These are phyloP conservation scores for Nemania sp. DNA, from an alignment of 2,329 filamentous ascomycete species.

Conservation along the genomic window DNA sequence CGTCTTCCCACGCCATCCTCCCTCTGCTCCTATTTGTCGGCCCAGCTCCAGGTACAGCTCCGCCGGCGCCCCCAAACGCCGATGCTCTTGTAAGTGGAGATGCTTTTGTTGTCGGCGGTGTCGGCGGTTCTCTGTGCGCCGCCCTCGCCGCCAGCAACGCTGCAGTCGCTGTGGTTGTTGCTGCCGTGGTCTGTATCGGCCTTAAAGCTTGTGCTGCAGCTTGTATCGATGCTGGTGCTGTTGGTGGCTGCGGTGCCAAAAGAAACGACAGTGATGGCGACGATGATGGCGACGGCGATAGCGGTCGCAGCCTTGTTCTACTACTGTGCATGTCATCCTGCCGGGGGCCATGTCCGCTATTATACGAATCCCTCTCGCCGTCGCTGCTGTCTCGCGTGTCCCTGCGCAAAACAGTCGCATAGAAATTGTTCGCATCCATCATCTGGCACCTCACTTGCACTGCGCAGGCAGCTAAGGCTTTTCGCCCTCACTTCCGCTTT, in stretches of 20 bases:
- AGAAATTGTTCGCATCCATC: constrained; percentile 30
- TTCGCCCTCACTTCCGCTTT: not conserved
- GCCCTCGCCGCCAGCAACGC: constrained; percentile 8
- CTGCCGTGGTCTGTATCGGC: not conserved
- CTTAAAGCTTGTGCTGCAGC: not conserved
- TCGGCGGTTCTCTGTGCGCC: constrained; percentile 6
- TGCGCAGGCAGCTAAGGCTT: no score
- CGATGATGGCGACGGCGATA: not conserved
- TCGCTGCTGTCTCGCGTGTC: constrained; percentile 22
- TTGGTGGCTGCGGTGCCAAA: not conserved
- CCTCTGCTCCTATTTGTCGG: constrained; percentile 16
- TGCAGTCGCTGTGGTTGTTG: not conserved
- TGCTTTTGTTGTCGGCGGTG: constrained; percentile 9
- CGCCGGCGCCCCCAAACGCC: constrained; percentile 2
- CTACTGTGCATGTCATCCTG: constrained; percentile 9
- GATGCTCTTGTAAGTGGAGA: constrained; percentile 12
- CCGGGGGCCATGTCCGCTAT: not conserved
- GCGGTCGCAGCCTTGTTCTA: constrained; percentile 1
- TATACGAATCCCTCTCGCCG: not conserved
- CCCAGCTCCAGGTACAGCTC: not conserved
- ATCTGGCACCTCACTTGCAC: constrained; percentile 3
- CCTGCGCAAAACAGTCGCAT: constrained; percentile 35
- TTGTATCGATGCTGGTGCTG: not conserved
- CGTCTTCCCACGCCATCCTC: constrained; percentile 25
- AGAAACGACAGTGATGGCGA: not conserved